phyloP scores from a whole-genome alignment of 2,329 filamentous ascomycete species.

The Fusarium sp. region DNA sequence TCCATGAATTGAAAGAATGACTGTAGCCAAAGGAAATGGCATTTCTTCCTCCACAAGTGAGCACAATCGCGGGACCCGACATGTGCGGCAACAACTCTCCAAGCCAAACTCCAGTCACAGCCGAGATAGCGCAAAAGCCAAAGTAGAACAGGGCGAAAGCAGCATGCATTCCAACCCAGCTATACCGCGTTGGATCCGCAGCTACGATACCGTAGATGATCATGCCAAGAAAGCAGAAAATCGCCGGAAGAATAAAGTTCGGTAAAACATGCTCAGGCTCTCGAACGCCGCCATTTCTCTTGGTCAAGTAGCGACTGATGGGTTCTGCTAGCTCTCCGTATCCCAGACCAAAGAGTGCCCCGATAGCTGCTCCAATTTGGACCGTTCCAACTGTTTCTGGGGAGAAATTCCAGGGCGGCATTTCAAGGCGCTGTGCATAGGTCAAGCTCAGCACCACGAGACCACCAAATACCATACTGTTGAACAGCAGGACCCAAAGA shows the following conservation, averaged over 20 bases:
- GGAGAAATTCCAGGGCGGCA: not conserved
- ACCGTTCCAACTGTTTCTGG: not conserved
- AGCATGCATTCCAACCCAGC: not conserved
- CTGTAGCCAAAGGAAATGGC: not conserved
- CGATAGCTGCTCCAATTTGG: not conserved
- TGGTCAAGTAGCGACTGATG: not conserved
- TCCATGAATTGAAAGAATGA: not conserved
- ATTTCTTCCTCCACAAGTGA: not conserved
- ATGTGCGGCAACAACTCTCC: not conserved
- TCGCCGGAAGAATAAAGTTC: not conserved
- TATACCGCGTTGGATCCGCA: not conserved
- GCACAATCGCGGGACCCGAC: not conserved
- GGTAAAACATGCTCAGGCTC: not conserved
- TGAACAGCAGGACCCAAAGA: not conserved
- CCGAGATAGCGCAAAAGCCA: not conserved
- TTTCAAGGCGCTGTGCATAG: not conserved
- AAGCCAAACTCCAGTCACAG: not conserved
- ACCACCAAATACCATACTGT: not conserved
- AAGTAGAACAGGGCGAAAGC: not conserved
- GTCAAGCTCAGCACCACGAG: not conserved
- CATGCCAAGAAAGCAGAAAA: not conserved
- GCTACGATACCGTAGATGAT: not conserved
- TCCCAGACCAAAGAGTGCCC: not conserved
- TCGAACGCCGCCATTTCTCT: not conserved
- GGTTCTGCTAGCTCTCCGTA: not conserved